A percentile compares a stretch with the other conserved stretches of the same genome.
These are phyloP conservation scores for Plenodomus lindquistii DNA, from an alignment of 2,329 filamentous ascomycete genomes.

Conservation along the genomic window DNA sequence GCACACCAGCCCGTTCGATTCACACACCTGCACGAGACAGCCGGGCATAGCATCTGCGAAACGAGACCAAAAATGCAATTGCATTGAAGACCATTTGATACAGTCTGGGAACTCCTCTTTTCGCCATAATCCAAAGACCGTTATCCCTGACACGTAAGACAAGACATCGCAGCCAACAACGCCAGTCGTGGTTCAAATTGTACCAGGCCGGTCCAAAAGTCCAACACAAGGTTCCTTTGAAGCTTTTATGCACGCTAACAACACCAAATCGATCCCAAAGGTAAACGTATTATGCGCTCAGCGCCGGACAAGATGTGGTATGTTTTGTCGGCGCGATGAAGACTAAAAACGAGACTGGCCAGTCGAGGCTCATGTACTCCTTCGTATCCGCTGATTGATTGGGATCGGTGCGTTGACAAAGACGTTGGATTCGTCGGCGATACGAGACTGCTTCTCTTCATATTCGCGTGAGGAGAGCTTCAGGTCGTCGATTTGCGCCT, in stretches of 20 bases:
- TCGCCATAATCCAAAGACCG: not conserved
- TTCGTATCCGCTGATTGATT: slow-evolving; percentile 39
- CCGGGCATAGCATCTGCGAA: not conserved
- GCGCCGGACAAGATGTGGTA: not conserved
- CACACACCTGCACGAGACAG: not conserved
- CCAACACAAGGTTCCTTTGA: not conserved
- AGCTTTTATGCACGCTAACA: slow-evolving; percentile 2
- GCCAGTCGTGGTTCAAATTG: not conserved
- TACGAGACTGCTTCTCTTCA: slow-evolving; percentile 47
- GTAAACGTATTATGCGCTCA: slow-evolving; percentile 2
- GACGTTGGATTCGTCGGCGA: slow-evolving; percentile 38
- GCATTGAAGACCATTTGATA: not conserved
- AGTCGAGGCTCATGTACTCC: slow-evolving; percentile 21
- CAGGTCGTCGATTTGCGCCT: slow-evolving; percentile 50
- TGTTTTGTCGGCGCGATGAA: not conserved
- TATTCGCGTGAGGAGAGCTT: slow-evolving; percentile 47
- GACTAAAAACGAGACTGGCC: not conserved
- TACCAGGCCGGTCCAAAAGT: not conserved
- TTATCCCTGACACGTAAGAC: not conserved
- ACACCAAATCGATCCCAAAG: not conserved
- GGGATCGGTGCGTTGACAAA: slow-evolving; percentile 47
- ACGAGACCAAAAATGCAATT: not conserved
- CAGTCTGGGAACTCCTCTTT: not conserved
- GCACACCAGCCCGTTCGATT: not conserved
- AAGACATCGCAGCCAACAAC: not conserved